Base-by-base conservation (phyloP, 1,284 basidiomycete species). In the Moniliophthora roreri region DNA sequence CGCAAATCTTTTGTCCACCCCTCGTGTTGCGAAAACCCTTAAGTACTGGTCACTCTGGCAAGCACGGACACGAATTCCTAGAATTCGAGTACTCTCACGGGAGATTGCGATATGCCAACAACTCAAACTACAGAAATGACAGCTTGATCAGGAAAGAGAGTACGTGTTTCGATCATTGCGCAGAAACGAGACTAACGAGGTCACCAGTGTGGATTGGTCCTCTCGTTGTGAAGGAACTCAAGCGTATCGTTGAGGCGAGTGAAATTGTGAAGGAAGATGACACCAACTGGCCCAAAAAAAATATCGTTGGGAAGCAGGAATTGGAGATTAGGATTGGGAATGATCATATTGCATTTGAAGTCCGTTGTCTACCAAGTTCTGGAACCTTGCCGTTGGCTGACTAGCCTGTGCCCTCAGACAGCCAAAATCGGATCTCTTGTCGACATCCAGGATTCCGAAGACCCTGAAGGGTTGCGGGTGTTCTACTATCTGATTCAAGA, bases 401-500 rank as follows among this genome's bases (percentile, higher is more conserved):
- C 10, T 16, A 4, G 15, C 3, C 23, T 10, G 21, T 36, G 15
- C 34, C 45, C 50, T 10, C 59, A 98, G 95, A 98, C 97, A 7
- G 94, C 95, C 36, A 99, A 99, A 79, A 95, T 99, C 46, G 96
- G 96, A 18, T 93, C 95, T 9, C 74, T 99, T 41, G 93, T 96
- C 39, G 96, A 99, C 62, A 95, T 99, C 41, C 93, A 96, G 64
- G 95, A 98, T 63, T 95, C 93, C 57, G 91, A 97, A 62, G 97
- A 99, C 67, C 95, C 97, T 0, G 96, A 99, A 67, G 96, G 96
- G 0, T 79, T 99, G 37, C 85, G 96, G n/a, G 95, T 98, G 45
- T 98, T 99, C 74, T 99, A 99, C 73, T 99, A 99, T 67, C 82
- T 99, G 24, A 92, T 99, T 4, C 96, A 99, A 72, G 97, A 99